A percentile compares a stretch with the other conserved stretches of the same genome.
These are phyloP conservation scores for Barnettozyma salicaria DNA, from an alignment of 805 yeast genomes.

Conservation along the genomic window DNA sequence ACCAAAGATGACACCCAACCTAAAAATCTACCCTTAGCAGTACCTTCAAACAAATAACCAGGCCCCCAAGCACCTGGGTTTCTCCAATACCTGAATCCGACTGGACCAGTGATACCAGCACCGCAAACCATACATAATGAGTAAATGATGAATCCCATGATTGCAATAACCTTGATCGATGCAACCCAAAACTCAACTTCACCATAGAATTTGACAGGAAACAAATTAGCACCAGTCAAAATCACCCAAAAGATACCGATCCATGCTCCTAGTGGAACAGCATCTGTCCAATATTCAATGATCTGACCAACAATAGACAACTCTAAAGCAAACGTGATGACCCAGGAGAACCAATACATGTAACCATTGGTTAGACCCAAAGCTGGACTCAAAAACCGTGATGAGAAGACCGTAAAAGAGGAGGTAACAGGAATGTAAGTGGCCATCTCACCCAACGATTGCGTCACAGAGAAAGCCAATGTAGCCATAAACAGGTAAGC, in stretches of 20 bases:
- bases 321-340: conserved; percentile 9
- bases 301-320: conserved; percentile 9
- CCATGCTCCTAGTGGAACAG: conserved; percentile 8
- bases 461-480: conserved; percentile 8
- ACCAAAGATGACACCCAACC: conserved; percentile 9
- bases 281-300: conserved; percentile 8
- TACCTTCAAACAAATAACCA: conserved; percentile 6
- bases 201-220: conserved; percentile 10
- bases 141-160: conserved; percentile 9
- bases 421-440: conserved; percentile 11
- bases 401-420: conserved; percentile 9
- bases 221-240: conserved; percentile 5
- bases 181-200: conserved; percentile 11
- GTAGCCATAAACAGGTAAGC: conserved; percentile 9
- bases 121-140: conserved; percentile 10
- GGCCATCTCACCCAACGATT: conserved; percentile 11
- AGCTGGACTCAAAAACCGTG: conserved; percentile 8
- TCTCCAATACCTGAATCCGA: conserved; percentile 12
- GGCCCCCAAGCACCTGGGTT: conserved; percentile 12
- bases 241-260: conserved; percentile 8
- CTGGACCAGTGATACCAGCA: conserved; percentile 10
- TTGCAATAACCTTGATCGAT: conserved; percentile 9
- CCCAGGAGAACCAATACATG: conserved; percentile 12
- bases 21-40: conserved; percentile 7
- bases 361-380: conserved; percentile 9